Conservation (phyloP, 2,329 filamentous ascomycete species). For the Pestalotiopsis sp. region DNA sequence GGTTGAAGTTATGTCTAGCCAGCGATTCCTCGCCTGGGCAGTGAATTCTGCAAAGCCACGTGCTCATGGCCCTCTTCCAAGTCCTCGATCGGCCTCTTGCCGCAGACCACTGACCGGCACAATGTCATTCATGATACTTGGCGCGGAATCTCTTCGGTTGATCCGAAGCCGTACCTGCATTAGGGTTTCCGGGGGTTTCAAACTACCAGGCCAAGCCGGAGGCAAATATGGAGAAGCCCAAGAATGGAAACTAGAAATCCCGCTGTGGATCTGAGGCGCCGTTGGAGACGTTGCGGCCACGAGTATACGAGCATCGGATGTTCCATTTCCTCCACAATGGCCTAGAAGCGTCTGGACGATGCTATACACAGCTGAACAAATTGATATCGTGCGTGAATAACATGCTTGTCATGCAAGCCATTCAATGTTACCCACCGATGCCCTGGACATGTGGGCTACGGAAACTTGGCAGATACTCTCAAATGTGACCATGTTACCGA, state of each 20-base stretch:
- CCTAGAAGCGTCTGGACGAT: not conserved
- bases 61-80: not conserved
- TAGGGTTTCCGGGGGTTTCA: not conserved
- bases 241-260: not conserved
- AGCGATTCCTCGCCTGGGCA: not conserved
- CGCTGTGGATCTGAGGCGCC: not conserved
- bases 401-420: not conserved
- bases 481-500: not conserved
- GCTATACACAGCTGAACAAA: not conserved
- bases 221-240: not conserved
- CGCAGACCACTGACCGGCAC: not conserved
- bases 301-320: not conserved
- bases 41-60: not conserved
- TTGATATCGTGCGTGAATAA: not conserved
- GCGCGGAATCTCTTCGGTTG: not conserved
- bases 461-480: not conserved
- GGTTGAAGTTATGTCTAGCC: not conserved
- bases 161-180: not conserved
- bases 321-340: not conserved
- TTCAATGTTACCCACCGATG: not conserved
- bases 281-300: not conserved
- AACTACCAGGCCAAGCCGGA: not conserved
- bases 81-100: not conserved
- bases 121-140: not conserved
- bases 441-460: not conserved